Conservation (phyloP, 1,139 yeast genomes). For the Scheffersomyces segobiensis region DNA sequence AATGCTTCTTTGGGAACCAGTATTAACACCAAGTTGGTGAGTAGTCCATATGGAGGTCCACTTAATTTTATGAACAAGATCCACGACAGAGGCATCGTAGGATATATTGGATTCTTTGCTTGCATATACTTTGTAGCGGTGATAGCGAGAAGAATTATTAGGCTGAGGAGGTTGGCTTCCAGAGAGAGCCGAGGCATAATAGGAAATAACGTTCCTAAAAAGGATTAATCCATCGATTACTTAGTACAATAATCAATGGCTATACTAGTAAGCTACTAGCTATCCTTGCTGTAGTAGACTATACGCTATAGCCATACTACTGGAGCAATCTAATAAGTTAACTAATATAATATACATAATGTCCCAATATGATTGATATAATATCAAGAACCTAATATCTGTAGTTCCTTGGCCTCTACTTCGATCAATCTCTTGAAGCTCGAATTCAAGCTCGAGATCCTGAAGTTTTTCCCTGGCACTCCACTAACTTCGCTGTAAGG, state of each 20-base stretch:
- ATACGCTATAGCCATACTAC: background rate
- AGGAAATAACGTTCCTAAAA: constrained; percentile 16
- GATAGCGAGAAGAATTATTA: constrained; percentile 2
- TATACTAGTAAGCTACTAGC: background rate
- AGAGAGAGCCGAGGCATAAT: constrained; percentile 15
- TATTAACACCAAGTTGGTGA: constrained; percentile 27
- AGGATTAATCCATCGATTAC: constrained; percentile 9
- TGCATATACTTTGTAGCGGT: constrained; percentile 3
- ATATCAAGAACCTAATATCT: constrained; percentile 19
- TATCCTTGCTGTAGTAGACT: no score
- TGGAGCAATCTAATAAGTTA: background rate
- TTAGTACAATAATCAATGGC: no score
- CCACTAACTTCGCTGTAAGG: constrained; percentile 58
- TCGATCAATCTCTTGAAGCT: constrained; percentile 47
- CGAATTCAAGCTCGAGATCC: constrained; percentile 32
- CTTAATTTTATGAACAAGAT: constrained; percentile 45
- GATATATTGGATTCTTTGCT: constrained; percentile 34
- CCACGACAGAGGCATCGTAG: constrained; percentile 46
- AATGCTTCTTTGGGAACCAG: constrained; percentile 21
- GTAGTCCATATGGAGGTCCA: constrained; percentile 43
- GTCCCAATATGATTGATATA: background rate
- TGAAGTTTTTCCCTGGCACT: constrained; percentile 31
- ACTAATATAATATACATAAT: background rate
- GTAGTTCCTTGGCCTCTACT: constrained; percentile 37
- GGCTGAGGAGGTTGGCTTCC: background rate